Conservation (phyloP, 176 grass and related monocot genomes). For the Carex pumila region DNA sequence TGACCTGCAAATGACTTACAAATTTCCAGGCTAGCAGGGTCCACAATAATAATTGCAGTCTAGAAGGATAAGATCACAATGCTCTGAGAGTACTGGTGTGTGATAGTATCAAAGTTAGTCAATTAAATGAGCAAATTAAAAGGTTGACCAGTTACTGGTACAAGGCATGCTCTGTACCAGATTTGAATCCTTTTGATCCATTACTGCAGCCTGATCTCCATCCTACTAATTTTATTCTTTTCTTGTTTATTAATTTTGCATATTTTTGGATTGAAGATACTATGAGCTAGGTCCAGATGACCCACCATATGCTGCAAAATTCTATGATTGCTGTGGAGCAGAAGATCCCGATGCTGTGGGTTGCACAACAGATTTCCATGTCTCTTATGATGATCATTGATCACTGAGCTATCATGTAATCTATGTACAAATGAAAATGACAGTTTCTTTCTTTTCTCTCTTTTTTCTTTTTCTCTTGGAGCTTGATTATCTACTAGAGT, state of each 20-base stretch:
- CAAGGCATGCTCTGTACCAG: not conserved
- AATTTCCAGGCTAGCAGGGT: too few relatives aligned
- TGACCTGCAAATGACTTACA: too few relatives aligned
- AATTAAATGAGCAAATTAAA: not conserved
- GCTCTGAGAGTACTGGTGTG: not conserved
- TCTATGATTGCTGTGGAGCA: constrained; percentile 84
- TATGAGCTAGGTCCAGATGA: constrained; percentile 69
- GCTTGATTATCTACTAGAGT: not conserved
- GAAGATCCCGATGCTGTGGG: constrained; percentile 68
- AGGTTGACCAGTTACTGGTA: not conserved
- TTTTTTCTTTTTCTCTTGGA: not conserved
- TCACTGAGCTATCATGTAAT: not conserved
- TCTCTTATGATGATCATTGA: constrained; percentile 64
- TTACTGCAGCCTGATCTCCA: too few relatives aligned
- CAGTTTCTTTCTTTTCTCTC: not conserved
- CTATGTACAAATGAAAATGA: not conserved
- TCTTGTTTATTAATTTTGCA: not conserved
- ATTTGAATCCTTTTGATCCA: not conserved
- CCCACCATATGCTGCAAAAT: constrained; percentile 73
- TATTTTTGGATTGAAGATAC: constrained; percentile 37
- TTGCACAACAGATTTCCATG: constrained; percentile 52
- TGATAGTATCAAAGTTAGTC: not conserved
- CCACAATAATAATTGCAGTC: too few relatives aligned
- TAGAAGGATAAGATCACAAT: not conserved
- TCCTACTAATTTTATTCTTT: not conserved